These are phyloP conservation scores for Irpex sp. DNA, from an alignment of 1,284 basidiomycete genomes.

Conservation along the genomic window DNA sequence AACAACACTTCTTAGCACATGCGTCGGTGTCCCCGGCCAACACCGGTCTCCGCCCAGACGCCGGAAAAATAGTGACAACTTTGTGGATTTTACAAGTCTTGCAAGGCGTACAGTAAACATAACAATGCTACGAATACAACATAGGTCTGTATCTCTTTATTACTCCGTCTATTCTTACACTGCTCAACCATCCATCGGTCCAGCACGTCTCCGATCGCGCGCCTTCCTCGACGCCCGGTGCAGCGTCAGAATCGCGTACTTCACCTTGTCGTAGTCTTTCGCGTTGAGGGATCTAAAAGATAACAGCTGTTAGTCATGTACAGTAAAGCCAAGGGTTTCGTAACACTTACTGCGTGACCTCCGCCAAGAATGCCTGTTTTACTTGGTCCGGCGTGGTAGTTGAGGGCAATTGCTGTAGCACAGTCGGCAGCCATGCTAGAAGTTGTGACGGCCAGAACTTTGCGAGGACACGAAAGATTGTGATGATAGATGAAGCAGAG, in stretches of 20 bases:
- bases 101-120: not conserved
- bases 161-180: slow-evolving; percentile 2
- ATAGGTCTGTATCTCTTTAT: slow-evolving; percentile 5
- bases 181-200: slow-evolving; percentile 35
- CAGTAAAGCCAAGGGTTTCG: slow-evolving; percentile 8
- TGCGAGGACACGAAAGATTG: slow-evolving; percentile 73
- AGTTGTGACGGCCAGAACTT: slow-evolving; percentile 67
- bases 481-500: slow-evolving; percentile 68
- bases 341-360: slow-evolving; percentile 65
- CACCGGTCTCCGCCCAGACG: slow-evolving; percentile 1
- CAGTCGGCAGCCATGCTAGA: slow-evolving; percentile 67
- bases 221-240: slow-evolving; percentile 67
- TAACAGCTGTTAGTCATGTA: slow-evolving; percentile 2
- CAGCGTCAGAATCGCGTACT: slow-evolving; percentile 65
- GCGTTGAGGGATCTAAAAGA: slow-evolving; percentile 56
- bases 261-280: slow-evolving; percentile 73
- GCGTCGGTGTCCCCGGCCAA: slow-evolving; percentile 7
- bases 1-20: slow-evolving; percentile 4
- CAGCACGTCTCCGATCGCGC: slow-evolving; percentile 59
- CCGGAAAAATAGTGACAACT: not conserved
- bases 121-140: slow-evolving; percentile 3
- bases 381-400: slow-evolving; percentile 61
- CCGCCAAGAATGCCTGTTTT: slow-evolving; percentile 73
- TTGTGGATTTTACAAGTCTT: not conserved
- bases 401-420: slow-evolving; percentile 70